A percentile compares a stretch with the other conserved stretches of the same genome.
phyloP scores from a whole-genome alignment of 768 basidiomycete genomes.

The Boletus sensibilis region DNA sequence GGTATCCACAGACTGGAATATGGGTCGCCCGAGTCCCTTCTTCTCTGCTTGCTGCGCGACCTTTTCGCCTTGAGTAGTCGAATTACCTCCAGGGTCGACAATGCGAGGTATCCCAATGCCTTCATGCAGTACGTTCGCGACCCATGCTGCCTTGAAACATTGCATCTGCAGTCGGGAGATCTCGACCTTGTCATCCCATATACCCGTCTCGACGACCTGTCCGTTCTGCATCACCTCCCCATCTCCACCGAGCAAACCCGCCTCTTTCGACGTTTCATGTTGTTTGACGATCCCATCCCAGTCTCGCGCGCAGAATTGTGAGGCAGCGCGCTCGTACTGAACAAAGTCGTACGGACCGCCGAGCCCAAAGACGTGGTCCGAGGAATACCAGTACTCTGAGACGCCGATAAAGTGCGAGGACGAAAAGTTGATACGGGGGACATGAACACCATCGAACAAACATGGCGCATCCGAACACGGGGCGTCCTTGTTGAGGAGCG shows the following conservation, averaged over 20 bases:
- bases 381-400: slow-evolving; percentile 99
- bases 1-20: slow-evolving; percentile 93
- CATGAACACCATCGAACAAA: slow-evolving; percentile 91
- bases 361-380: slow-evolving; percentile 92
- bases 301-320: slow-evolving; percentile 74
- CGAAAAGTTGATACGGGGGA: slow-evolving; percentile 91
- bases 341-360: slow-evolving; percentile 96
- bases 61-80: slow-evolving; percentile 63
- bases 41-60: slow-evolving; percentile 72
- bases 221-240: slow-evolving; percentile 64
- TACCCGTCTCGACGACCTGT: slow-evolving; percentile 58
- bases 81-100: slow-evolving; percentile 80
- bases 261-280: slow-evolving; percentile 54
- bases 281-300: slow-evolving; percentile 76
- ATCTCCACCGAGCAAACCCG: slow-evolving; percentile 54
- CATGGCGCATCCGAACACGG: slow-evolving; percentile 86
- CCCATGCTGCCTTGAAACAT: slow-evolving; percentile 99
- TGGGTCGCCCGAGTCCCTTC: slow-evolving; percentile 79
- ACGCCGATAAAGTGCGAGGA: slow-evolving; percentile 95
- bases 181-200: slow-evolving; percentile 77
- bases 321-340: slow-evolving; percentile 92
- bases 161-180: slow-evolving; percentile 90
- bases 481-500: slow-evolving; percentile 79
- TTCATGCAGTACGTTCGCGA: slow-evolving; percentile 93
- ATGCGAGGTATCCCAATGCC: slow-evolving; percentile 94